A percentile compares a stretch with the other conserved stretches of the same genome.
These are phyloP conservation scores for Didymella exigua DNA, from an alignment of 2,329 filamentous ascomycete species.

Conservation along the genomic window DNA sequence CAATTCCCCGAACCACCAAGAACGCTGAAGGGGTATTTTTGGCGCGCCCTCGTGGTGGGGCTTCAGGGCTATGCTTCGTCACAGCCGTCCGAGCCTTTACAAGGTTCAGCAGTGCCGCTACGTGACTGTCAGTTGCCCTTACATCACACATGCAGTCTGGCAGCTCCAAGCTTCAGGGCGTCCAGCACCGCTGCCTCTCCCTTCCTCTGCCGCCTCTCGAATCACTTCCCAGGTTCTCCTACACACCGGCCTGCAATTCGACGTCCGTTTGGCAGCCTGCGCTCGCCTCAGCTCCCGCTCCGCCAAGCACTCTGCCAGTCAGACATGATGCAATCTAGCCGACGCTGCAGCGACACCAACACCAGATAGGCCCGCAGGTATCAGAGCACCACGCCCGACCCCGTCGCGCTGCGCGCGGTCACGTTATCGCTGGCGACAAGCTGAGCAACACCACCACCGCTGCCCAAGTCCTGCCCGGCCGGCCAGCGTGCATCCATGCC, in stretches of 20 bases:
- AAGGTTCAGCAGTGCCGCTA: slow-evolving; percentile 17
- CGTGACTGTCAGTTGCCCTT: slow-evolving; percentile 18
- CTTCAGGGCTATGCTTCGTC: slow-evolving; percentile 17
- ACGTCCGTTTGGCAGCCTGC: slow-evolving; percentile 8
- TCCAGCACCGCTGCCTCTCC: slow-evolving; percentile 10
- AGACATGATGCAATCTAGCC: slow-evolving; percentile 29
- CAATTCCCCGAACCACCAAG: slow-evolving; percentile 26
- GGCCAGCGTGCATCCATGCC: slow-evolving; percentile 61
- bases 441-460: slow-evolving; percentile 8
- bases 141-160: slow-evolving; percentile 19
- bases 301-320: slow-evolving; percentile 16
- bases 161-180: slow-evolving; percentile 15
- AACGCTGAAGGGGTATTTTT: slow-evolving; percentile 29
- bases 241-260: slow-evolving; percentile 8
- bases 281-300: slow-evolving; percentile 7
- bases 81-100: slow-evolving; percentile 23
- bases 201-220: slow-evolving; percentile 15
- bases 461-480: slow-evolving; percentile 8
- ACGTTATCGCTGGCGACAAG: slow-evolving; percentile 25
- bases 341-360: slow-evolving; percentile 20
- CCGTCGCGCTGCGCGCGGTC: slow-evolving; percentile 30
- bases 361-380: slow-evolving; percentile 14
- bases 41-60: slow-evolving; percentile 24
- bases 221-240: slow-evolving; percentile 13
- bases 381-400: slow-evolving; percentile 21